Conservation (phyloP, 345 rosid species). For the Raphanus sativus region DNA sequence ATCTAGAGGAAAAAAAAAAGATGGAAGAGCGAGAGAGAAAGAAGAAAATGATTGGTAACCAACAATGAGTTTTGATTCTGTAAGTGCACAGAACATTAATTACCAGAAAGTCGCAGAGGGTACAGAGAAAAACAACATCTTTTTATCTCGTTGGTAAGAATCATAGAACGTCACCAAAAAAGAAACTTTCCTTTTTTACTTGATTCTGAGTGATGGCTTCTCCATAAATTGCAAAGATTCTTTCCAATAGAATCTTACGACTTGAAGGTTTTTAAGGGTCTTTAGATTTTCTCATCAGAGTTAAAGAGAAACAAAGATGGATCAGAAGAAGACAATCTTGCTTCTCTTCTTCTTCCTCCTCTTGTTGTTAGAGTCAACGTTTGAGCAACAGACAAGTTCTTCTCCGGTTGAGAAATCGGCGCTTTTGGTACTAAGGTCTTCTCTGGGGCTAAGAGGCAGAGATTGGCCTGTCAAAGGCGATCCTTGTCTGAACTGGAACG, state of each 20-base stretch:
- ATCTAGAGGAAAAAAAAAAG: slow-evolving; percentile 27
- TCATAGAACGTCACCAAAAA: background rate
- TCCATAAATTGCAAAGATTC: slow-evolving; percentile 13
- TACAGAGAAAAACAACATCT: slow-evolving; percentile 14
- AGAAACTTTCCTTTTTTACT: slow-evolving; percentile 23
- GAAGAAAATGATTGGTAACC: slow-evolving; percentile 36
- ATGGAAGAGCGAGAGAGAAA: slow-evolving; percentile 38
- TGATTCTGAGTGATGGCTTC: background rate
- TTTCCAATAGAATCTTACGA: background rate
- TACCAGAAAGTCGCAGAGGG: slow-evolving; percentile 35
- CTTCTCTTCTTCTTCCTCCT: slow-evolving; percentile 42
- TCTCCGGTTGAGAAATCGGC: slow-evolving; percentile 59
- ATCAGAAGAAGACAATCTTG: slow-evolving; percentile 35
- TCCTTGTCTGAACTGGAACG: slow-evolving; percentile 79
- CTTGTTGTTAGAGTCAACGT: slow-evolving; percentile 58
- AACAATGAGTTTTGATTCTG: slow-evolving; percentile 28
- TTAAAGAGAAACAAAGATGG: slow-evolving; percentile 60
- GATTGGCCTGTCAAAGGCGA: slow-evolving; percentile 89
- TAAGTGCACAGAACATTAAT: slow-evolving; percentile 1
- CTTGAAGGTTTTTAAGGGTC: slow-evolving; percentile 25
- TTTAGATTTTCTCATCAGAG: slow-evolving; percentile 25
- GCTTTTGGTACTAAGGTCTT: slow-evolving; percentile 71
- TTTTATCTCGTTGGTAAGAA: slow-evolving; percentile 13
- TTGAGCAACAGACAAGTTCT: slow-evolving; percentile 61
- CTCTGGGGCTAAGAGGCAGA: slow-evolving; percentile 70